These are phyloP conservation scores for Castanea mollissima DNA, from an alignment of 306 rosid species.

Conservation along the genomic window DNA sequence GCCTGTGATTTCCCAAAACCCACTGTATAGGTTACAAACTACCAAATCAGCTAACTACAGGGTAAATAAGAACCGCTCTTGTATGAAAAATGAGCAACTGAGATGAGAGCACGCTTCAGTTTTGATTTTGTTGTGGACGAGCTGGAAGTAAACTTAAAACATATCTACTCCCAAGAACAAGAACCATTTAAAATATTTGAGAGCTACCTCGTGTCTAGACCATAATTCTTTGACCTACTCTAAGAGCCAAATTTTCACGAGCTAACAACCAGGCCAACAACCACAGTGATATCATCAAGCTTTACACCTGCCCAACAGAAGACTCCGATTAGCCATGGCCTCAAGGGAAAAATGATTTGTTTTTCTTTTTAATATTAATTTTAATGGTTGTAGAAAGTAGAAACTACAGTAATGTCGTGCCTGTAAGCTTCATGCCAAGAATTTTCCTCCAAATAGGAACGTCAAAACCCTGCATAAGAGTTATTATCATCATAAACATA, in stretches of 20 bases:
- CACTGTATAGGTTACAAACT: too few species aligned
- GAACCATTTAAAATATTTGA: background rate
- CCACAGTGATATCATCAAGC: conserved; percentile 77
- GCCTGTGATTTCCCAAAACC: too few species aligned
- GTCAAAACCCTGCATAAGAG: conserved; percentile 66
- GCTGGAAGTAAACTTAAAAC: background rate
- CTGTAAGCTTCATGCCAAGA: conserved; percentile 89
- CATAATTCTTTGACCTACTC: background rate
- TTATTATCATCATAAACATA: conserved; percentile 1
- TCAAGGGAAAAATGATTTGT: background rate
- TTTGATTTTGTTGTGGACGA: too few species aligned
- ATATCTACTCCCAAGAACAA: background rate
- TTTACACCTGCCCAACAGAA: conserved; percentile 68
- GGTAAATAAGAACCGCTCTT: too few species aligned
- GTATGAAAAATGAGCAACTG: too few species aligned
- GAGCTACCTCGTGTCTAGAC: background rate
- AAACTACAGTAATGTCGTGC: conserved; percentile 23
- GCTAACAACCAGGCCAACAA: conserved; percentile 75
- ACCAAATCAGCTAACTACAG: too few species aligned
- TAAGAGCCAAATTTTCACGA: conserved; percentile 32
- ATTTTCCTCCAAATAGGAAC: conserved; percentile 88
- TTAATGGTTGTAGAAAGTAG: background rate
- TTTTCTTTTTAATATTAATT: background rate
- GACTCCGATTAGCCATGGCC: conserved; percentile 7
- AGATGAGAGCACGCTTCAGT: too few species aligned